Percentiles rank a stretch among this genome's conserved stretches.
Conservation (phyloP, 208 protist species). For the Novymonas esmeraldas region DNA sequence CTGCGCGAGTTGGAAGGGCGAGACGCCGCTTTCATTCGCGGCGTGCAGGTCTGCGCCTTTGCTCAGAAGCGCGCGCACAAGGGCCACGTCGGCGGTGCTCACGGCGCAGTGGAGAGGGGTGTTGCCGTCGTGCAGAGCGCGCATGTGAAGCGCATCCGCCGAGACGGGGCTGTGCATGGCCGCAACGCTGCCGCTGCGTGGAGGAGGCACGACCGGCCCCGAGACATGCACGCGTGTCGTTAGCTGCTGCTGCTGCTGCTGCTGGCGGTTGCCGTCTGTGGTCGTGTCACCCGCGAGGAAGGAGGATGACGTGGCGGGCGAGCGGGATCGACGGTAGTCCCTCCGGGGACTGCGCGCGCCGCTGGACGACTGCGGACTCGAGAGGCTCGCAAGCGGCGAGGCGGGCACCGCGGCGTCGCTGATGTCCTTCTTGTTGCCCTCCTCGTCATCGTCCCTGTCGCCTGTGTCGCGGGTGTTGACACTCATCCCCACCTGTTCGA, state of each 20-base stretch:
- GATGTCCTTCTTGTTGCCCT: constrained; percentile 11
- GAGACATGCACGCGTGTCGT: no score
- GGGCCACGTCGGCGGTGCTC: constrained; percentile 39
- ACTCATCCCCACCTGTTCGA: constrained; percentile 64
- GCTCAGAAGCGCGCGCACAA: constrained; percentile 66
- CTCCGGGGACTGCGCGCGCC: background rate
- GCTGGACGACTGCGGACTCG: background rate
- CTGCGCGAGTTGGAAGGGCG: constrained; percentile 21
- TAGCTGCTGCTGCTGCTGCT: no score
- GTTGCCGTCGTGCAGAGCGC: constrained; percentile 8
- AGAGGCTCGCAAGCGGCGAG: background rate
- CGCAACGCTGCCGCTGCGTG: no score
- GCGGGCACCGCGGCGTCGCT: background rate
- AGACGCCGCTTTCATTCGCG: constrained; percentile 10
- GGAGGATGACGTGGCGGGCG: background rate
- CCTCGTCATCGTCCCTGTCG: no score
- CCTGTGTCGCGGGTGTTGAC: no score
- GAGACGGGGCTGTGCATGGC: background rate
- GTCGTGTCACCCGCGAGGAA: background rate
- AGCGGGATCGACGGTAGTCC: background rate
- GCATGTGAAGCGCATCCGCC: background rate
- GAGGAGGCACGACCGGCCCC: no score
- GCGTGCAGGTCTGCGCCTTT: constrained; percentile 52
- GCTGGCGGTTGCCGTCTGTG: no score
- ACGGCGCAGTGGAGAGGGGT: constrained; percentile 75